A percentile compares a stretch with the other conserved stretches of the same genome.
These are phyloP conservation scores for Fusarium verrucosum DNA, from an alignment of 2,329 filamentous ascomycete species.

Conservation along the genomic window DNA sequence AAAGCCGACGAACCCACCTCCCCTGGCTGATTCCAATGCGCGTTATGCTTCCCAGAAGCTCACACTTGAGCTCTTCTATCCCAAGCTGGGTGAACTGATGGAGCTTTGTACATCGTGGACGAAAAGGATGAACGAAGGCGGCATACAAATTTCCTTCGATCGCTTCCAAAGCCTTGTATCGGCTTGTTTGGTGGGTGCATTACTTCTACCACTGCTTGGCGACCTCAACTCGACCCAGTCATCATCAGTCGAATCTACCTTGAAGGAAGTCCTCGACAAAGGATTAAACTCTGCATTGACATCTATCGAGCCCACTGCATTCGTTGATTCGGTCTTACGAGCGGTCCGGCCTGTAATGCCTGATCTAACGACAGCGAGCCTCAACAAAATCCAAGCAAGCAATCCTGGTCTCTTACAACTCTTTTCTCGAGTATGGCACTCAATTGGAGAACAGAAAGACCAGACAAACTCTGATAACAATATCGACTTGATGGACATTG, in stretches of 20 bases:
- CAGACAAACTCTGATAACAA: conserved; percentile 48
- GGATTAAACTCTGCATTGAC: conserved; percentile 53
- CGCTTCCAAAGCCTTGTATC: conserved; percentile 62
- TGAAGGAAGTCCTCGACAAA: conserved; percentile 55
- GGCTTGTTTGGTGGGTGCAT: conserved; percentile 56
- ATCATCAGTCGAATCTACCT: conserved; percentile 56
- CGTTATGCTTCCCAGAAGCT: conserved; percentile 59
- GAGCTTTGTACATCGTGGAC: conserved; percentile 60
- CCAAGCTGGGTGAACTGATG: conserved; percentile 61
- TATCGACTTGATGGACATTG: conserved; percentile 71
- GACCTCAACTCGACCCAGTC: conserved; percentile 60
- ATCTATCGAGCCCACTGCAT: conserved; percentile 57
- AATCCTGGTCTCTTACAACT: conserved; percentile 55
- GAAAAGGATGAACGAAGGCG: conserved; percentile 55
- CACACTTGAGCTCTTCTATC: conserved; percentile 62
- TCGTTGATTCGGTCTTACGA: conserved; percentile 59
- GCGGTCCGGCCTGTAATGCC: conserved; percentile 60
- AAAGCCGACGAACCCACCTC: conserved; percentile 17
- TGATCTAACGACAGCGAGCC: conserved; percentile 49
- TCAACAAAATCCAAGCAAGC: conserved; percentile 52
- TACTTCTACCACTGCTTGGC: conserved; percentile 59
- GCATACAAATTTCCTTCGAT: conserved; percentile 61
- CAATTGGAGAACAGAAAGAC: conserved; percentile 35
- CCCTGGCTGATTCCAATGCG: conserved; percentile 46
- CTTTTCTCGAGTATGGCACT: conserved; percentile 52